Base-by-base conservation (phyloP, 208 protist genomes). In the Crithidia expoeki region DNA sequence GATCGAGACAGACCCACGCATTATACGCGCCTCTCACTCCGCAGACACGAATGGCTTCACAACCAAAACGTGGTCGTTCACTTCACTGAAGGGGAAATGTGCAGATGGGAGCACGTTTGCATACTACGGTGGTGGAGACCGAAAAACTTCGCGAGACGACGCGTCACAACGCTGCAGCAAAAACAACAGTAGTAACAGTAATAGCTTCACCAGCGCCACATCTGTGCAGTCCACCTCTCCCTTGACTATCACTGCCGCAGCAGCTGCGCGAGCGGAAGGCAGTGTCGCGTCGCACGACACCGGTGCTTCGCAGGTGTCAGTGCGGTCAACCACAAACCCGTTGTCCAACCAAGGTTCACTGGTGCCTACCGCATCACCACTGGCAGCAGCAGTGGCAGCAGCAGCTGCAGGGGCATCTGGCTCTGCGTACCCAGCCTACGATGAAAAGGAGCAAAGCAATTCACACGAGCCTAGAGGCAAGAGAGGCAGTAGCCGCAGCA, bases 261-360 rank as follows among this genome's bases (percentile, higher is more conserved):
- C 60, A 17, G 51, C 49, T 16, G 23, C 25, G 21, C 53, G 44
- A 16, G n/a, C 7, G 3, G 51, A 38, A 16, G 36, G 44, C 27
- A 63, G 61, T 34, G 69, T 75, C 40, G 38, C 32, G 5, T 57
- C 53, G 16, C 56, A 38, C 40, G 53, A 44, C 42, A 49, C 53
- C 4, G 42, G 16, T 1, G 40, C 17, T 0, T 55, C 63, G 6
- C 21, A 23, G 1, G 25, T 46, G 7, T 68, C 60, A 4, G 32
- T 61, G 17, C 57, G 51, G 5, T 55, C 50, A 11, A 44, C 53
- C 11, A 42, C 44, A 14, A 17, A 28, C 19, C 30, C 44, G 27
- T 9, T 52, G 40, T 65, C 59, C 3, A 55, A 55, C n/a, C 44
- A 32, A 17, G 28, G 28, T n/a, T 65, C 59, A 3, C 59, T 44